Evolutionary conservation across 192 early-diverging fungal genomes (phyloP), one percentile per base, ranked within the genome.

Genomic region (Umbelopsis ramanniana): DNA sequence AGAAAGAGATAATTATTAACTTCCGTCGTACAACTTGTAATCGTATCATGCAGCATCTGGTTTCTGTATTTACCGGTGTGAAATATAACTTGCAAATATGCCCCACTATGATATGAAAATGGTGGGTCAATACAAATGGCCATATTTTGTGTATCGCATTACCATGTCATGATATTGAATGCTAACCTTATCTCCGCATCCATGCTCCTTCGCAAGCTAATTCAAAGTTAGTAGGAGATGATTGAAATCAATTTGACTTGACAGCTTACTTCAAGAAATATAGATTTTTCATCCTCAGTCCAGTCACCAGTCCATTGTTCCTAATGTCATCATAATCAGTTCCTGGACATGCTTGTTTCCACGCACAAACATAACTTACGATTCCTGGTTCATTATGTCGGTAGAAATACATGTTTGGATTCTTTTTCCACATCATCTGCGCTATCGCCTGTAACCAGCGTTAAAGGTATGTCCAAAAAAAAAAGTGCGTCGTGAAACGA

Each of bases 341-440:
- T 40, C 37, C n/a, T 46, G 37, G 3, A 29, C 0, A 14, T 23
- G 22, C 40, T 43, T 43, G 40, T 1, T 43, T 6, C 6, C 40
- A 2, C 6, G 40, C 6, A 43, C 11, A 12, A 37, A 19, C 10
- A 45, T 7, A 33, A 72, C 72, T 70, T 82, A 84, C 84, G 57
- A 85, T 82, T n/a, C 89, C 89, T 17, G 92, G 92, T 67, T 91
- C 91, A 17, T 88, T 90, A 70, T 93, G 89, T 11, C 91, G 76
- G 77, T 93, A 93, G 70, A 93, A 93, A 52, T 89, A 93, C 17
- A 87, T 86, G 70, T 92, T 93, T 6, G 89, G 92, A 60, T 92
- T 92, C 76, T 93, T 92, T 70, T 88, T 87, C 67, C 90, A 84
- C 75, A 91, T 70, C 74, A 86, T 85, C 22, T 88, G 88, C 8